phyloP scores from a whole-genome alignment of 257 asterid species.

The Lycium barbarum region DNA sequence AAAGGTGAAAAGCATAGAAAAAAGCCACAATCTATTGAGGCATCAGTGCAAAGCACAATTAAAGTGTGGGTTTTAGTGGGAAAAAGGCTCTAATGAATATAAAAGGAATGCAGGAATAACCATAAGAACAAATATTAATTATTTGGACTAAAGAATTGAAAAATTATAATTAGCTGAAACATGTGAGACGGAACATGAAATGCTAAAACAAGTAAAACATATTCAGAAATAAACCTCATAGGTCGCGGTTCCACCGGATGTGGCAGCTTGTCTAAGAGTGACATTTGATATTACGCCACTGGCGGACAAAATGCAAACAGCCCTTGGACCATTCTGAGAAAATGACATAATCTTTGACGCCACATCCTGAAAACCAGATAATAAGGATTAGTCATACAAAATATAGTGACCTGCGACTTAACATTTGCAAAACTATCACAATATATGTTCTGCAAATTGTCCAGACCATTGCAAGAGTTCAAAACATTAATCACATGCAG shows the following conservation, averaged over 20 bases:
- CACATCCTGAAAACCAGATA: slow-evolving; percentile 24
- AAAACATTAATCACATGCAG: neutral
- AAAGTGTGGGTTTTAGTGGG: neutral
- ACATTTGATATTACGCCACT: slow-evolving; percentile 26
- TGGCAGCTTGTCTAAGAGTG: slow-evolving; percentile 11
- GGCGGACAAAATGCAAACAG: slow-evolving; percentile 25
- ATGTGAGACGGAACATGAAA: neutral
- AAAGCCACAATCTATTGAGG: neutral
- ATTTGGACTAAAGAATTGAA: neutral
- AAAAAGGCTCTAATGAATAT: neutral
- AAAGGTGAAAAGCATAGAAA: neutral
- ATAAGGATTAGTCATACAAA: neutral
- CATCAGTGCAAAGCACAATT: neutral
- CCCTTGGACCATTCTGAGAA: slow-evolving; percentile 32
- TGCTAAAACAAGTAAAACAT: neutral
- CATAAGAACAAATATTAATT: neutral
- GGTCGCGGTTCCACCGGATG: slow-evolving; percentile 25
- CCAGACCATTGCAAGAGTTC: neutral
- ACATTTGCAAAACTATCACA: neutral
- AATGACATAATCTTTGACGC: slow-evolving; percentile 21
- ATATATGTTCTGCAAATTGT: neutral
- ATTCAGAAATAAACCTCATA: slow-evolving; percentile 28
- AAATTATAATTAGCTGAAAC: neutral
- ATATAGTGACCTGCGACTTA: neutral
- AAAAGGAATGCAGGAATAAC: slow-evolving; percentile 19